phyloP scores from a whole-genome alignment of 176 grass and related monocot species.

The Oryza meridionalis region DNA sequence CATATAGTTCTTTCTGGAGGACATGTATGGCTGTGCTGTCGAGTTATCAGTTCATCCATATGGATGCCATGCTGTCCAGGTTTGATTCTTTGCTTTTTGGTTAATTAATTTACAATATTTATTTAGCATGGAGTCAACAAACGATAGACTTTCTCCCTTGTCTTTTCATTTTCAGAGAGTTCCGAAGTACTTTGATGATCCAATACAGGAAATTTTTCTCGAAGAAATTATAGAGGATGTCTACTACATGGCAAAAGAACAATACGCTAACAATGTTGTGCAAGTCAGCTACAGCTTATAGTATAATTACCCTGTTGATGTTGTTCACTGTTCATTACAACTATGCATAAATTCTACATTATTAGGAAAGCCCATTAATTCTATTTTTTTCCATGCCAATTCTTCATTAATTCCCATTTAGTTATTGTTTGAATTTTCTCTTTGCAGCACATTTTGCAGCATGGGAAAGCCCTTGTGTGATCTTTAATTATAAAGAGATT shows the following conservation, averaged over 20 bases:
- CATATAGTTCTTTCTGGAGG: neutral
- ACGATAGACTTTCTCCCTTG: neutral
- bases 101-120: neutral
- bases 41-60: conserved; percentile 8
- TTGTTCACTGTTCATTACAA: neutral
- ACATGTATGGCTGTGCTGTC: neutral
- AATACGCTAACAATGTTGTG: conserved; percentile 17
- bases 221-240: neutral
- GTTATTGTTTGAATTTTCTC: neutral
- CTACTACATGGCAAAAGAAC: neutral
- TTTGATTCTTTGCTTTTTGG: neutral
- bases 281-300: neutral
- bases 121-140: neutral
- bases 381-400: neutral
- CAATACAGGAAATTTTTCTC: neutral
- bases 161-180: neutral
- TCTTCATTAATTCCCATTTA: neutral
- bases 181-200: neutral
- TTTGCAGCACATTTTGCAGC: conserved; percentile 6
- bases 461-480: neutral
- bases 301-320: neutral
- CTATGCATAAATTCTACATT: neutral
- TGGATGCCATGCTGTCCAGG: conserved; percentile 4
- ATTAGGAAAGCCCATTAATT: too few species aligned
- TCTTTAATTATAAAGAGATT: too few species aligned